Base-by-base conservation (phyloP, 2,329 filamentous ascomycete genomes). In the Colletotrichum sp. region DNA sequence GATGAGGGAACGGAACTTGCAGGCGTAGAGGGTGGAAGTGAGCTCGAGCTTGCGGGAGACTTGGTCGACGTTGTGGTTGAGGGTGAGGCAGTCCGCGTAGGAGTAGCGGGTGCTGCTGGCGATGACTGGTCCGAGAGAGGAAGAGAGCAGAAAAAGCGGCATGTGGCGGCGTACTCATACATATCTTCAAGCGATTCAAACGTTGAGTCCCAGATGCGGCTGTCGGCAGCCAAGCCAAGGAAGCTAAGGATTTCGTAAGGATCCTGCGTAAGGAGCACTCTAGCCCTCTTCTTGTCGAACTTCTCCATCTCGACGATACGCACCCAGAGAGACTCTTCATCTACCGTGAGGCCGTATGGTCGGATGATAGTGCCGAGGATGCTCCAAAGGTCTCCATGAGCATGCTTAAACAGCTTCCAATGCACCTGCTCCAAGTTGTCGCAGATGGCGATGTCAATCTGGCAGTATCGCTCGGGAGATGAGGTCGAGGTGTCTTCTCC, bases 311-410 rank as follows among this genome's bases (percentile, higher is more conserved):
- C 93, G 6, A 90, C 88, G 18, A 96, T 89, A 1, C 94, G 90
- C 0, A 96, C 79, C 81, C 89, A 91, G 2, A 97, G 83, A 3
- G 91, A 93, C 15, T 81, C 83, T 67, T 95, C 90, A 78, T 92
- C 93, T 28, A 92, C 85, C 0, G 91, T 94, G 9, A 97, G 89
- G 3, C 94, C 94, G 44, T 92, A 89, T 0, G 89, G 89, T 1
- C 93, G 89, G 77, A 95, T 91, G 10, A 88, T 90, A 21, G 92
- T 87, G 7, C 94, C 93, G 0, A 96, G 81, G 10, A 92, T 81
- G 75, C 91, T 93, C 89, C 92, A 92, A 1, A 92, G 72, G 79
- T 96, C 95, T n/a, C 94, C 93, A 79, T 96, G 95, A 1, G 91
- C 90, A 52, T 93, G 88, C 78, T 91, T 91, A 84, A 96, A 95